Evolutionary conservation across 2,329 filamentous ascomycete species (phyloP), one percentile per base, ranked within the genome.

Genomic region (Hypoxylon sp.): DNA sequence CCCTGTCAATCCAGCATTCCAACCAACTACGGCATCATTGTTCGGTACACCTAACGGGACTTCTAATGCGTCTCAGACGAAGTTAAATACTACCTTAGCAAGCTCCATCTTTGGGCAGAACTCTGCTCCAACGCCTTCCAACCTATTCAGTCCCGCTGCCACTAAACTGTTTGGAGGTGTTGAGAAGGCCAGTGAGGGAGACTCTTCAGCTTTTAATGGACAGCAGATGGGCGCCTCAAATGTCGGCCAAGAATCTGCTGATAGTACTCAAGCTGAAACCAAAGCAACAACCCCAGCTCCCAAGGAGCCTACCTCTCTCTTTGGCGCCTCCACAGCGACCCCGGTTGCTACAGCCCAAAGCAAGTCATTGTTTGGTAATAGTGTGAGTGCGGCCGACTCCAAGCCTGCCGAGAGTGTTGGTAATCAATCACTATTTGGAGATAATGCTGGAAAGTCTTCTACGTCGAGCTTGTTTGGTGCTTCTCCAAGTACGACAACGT

Each of bases 401-500:
- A 50, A 68, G 17, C 13, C 48, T 13, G 66, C 67, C 26, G 63
- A 52, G 3, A 39, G 22, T 29, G 26, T 37, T 50, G 26, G 37
- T 31, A 54, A 54, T 33, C 47, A 53, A 37, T 58, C 70, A 9
- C 46, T 70, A 9, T 76, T 74, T 63, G 68, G 63, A 42, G 68
- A 65, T 13, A 52, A 22, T 46, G 26, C 44, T 9, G 39, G 39
- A 19, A 74, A 75, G 29, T n/a, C 71, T 31, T 51, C 71, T 17
- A 14, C 63, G 3, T 56, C 64, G 19, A 72, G 59, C 52, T 42
- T 74, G 14, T 78, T 76, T 44, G 75, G 72, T 39, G 69, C 70
- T 24, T 68, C 59, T 56, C 54, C 70, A 13, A 73, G 69, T 37
- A 68, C 71, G 11, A 80, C 83, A 70, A 76, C 70, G 70, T 76